phyloP scores from a whole-genome alignment of 345 rosid genomes.

The Reutealis trisperma region DNA sequence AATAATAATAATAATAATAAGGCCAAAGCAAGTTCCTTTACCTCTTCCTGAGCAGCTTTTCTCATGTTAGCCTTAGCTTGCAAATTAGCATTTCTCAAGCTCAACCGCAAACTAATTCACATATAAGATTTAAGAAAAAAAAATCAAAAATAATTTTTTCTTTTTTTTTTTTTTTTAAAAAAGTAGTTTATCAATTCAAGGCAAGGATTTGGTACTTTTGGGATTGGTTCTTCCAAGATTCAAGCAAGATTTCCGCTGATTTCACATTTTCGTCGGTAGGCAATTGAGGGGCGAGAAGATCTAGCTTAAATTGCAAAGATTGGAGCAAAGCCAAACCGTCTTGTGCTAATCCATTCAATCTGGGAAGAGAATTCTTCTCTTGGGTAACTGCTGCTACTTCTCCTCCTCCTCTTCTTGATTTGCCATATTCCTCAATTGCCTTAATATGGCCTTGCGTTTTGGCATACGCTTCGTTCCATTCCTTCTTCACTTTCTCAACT shows the following conservation, averaged over 20 bases:
- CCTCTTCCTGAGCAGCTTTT: constrained; percentile 87
- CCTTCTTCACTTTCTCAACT: constrained; percentile 84
- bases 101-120: constrained; percentile 58
- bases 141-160: neutral
- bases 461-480: constrained; percentile 70
- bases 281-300: constrained; percentile 86
- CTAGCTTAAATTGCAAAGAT: constrained; percentile 72
- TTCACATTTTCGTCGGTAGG: constrained; percentile 57
- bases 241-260: constrained; percentile 59
- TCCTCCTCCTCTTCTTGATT: constrained; percentile 37
- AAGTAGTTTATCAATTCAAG: neutral
- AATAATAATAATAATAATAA: neutral
- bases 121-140: neutral
- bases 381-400: constrained; percentile 22
- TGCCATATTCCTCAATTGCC: constrained; percentile 67
- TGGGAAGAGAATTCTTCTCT: constrained; percentile 63
- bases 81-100: constrained; percentile 83
- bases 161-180: no score
- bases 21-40: constrained; percentile 16
- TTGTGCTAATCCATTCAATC: constrained; percentile 65
- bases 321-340: constrained; percentile 58
- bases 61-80: constrained; percentile 86
- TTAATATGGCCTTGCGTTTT: constrained; percentile 53
- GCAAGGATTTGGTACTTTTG: constrained; percentile 42
- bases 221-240: constrained; percentile 64